Evolutionary conservation across 768 basidiomycete genomes (phyloP).

Genomic region (Punctularia strigosozonata): DNA sequence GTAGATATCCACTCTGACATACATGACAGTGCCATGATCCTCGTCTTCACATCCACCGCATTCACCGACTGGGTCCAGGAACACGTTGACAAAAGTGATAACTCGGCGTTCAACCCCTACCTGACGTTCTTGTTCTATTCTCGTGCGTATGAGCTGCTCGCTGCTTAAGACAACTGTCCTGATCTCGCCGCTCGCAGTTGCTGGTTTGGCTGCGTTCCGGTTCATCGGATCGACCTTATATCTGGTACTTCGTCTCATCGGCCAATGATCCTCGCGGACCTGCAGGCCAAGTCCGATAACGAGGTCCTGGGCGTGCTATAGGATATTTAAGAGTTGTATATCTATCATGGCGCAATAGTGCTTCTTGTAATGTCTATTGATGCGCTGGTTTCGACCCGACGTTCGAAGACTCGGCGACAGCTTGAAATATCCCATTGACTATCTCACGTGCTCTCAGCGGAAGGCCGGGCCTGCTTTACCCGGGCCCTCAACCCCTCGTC

Average conservation of each 20-base stretch:
- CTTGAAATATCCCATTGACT: no score
- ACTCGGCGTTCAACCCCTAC: conserved; percentile 78
- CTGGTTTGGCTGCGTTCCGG: conserved; percentile 70
- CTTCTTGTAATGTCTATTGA: no score
- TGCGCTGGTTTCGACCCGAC: no score
- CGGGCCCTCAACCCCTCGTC: no score
- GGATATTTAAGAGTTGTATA: no score
- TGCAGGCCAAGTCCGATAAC: no score
- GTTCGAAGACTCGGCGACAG: no score
- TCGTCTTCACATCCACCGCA: conserved; percentile 64
- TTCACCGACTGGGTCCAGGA: conserved; percentile 64
- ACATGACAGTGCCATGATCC: conserved; percentile 31
- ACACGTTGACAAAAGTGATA: conserved; percentile 37
- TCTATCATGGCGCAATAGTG: no score
- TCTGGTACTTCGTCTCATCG: conserved; percentile 64
- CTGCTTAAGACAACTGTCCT: conserved; percentile 1
- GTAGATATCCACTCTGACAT: conserved; percentile 4
- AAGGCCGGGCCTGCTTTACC: no score
- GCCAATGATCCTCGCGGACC: conserved; percentile 36
- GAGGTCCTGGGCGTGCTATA: no score
- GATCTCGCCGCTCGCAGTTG: conserved; percentile 25
- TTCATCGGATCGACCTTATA: conserved; percentile 74
- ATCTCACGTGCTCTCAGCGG: no score
- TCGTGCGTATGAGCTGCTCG: conserved; percentile 26
- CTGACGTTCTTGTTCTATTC: conserved; percentile 77